Evolutionary conservation across 164 flowering plant genomes (phyloP), one percentile per base, ranked within the genome.

Genomic region (Annona cherimola): DNA sequence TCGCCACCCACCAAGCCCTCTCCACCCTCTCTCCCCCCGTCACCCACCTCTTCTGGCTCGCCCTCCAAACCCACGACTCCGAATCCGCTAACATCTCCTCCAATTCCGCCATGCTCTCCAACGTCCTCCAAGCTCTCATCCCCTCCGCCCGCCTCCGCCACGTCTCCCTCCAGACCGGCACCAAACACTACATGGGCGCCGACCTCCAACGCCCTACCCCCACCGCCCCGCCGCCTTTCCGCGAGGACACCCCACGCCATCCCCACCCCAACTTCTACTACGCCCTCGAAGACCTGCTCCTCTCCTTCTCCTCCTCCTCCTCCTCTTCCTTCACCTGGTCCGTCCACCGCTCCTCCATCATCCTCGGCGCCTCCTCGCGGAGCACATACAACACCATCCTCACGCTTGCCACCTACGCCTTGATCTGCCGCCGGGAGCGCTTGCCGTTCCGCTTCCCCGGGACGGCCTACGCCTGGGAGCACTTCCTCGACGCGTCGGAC

Each of bases 131-230:
- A 7, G 78, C 55, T 16, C 64, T 81, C 45, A 55, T 26, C 42
- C 62, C 41, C 12, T 46, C 76, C 1, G 69, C 76, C 2, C 44
- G 57, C 7, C 84, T 79, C 19, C 43, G 42, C 5, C 87, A 85
- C 41, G 39, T 81, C 2, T 65, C 81, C 3, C 74, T 83, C n/a
- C 86, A 74, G 57, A 85, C 86, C 0, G 86, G 86, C 12, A 83
- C 85, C 64, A 75, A 79, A 12, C 83, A 84, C 44, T 84, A 82
- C 68, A 74, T 84, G 82, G 85, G 80, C n/a, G 83, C 85, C 0
- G 73, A 79, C 9, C 61, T 19, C 11, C 80, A 78, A 46, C 70
- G 72, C 9, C 14, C 45, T 16, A 20, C 2, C 4, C 74, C 71
- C 6, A 72, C 57, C 5, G 80, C 74, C 0, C 71, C 75, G 3